Evolutionary conservation across 257 asterid species (phyloP).

Genomic region (Ocimum tenuiflorum): DNA sequence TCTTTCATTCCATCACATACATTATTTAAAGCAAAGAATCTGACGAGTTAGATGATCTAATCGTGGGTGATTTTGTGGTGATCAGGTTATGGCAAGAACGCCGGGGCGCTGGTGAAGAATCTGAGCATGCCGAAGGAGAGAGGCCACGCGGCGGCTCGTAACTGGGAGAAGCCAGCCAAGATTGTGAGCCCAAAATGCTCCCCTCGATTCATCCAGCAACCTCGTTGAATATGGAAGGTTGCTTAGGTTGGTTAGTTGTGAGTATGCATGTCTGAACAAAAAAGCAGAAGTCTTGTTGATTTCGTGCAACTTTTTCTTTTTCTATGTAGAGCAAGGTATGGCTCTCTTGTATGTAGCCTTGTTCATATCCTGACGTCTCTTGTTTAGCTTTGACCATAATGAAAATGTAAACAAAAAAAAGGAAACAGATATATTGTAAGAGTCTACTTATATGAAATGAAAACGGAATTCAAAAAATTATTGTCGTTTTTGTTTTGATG

Average conservation of each 20-base stretch:
- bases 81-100: conserved; percentile 37
- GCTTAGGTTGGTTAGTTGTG: conserved; percentile 24
- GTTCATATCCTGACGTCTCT: conserved; percentile 51
- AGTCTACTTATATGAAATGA: not conserved
- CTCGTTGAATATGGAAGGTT: conserved; percentile 45
- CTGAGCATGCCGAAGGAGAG: conserved; percentile 40
- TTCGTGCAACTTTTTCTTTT: conserved; percentile 30
- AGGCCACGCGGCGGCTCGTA: conserved; percentile 25
- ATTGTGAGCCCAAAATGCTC: conserved; percentile 57
- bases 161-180: conserved; percentile 78
- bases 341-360: conserved; percentile 47
- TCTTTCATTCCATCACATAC: no score
- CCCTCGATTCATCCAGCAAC: conserved; percentile 90
- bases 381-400: conserved; percentile 21
- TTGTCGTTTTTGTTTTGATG: not conserved
- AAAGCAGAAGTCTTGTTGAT: conserved; percentile 1
- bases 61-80: conserved; percentile 1
- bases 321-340: conserved; percentile 68
- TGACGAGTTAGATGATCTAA: not conserved
- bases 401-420: conserved; percentile 19
- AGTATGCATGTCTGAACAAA: conserved; percentile 19
- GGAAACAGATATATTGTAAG: conserved; percentile 7
- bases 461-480: not conserved
- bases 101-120: conserved; percentile 40
- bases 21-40: not conserved